Base-by-base conservation (phyloP, 805 yeast genomes). In the Blastobotrys mokoenaii region DNA sequence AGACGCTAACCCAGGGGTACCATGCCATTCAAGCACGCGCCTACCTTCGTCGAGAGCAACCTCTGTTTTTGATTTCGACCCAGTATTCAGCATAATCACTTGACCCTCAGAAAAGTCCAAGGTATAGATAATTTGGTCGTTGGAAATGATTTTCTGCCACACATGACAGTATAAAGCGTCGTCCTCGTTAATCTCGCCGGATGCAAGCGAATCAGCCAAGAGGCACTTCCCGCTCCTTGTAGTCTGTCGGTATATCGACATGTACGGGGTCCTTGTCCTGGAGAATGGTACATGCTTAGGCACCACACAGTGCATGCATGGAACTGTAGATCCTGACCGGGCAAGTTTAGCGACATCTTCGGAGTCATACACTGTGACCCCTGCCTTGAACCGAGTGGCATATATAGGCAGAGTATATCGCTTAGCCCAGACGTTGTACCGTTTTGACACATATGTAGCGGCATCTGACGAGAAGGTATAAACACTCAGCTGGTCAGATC, bases 111-210 rank as follows among this genome's bases (percentile, higher is more conserved):
- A 12, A 4, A 34, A 11, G 6, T 34, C 38, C 38, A 34, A 3
- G 20, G 38, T 34, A 10, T 34, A 34, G 20, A 34, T 4, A 15
- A 34, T 15, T 20, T 34, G 38, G 20, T 34, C 38, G 16, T 34
- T 34, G 22, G 38, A 34, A 8, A 34, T 18, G 11, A 34, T 34
- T 20, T 34, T 34, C 20, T 34, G 38, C 38, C 38, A 34, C 18
- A 34, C 22, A 4, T 34, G 14, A 17, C 38, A 34, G 12, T 34
- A 14, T 10, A n/a, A 22, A 5, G 4, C 27, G 8, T 22, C 27
- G 27, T 8, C 8, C 27, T 22, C 27, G 27, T 8, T 22, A 8
- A 22, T 22, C 27, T 22, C 27, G 27, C 8, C 27, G 27, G 8
- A 22, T 22, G 7, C 27, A 4, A 22, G 27, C 8, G 27, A 22